Evolutionary conservation across 2,329 filamentous ascomycete species (phyloP).

Genomic region (Apiospora saccharicola): DNA sequence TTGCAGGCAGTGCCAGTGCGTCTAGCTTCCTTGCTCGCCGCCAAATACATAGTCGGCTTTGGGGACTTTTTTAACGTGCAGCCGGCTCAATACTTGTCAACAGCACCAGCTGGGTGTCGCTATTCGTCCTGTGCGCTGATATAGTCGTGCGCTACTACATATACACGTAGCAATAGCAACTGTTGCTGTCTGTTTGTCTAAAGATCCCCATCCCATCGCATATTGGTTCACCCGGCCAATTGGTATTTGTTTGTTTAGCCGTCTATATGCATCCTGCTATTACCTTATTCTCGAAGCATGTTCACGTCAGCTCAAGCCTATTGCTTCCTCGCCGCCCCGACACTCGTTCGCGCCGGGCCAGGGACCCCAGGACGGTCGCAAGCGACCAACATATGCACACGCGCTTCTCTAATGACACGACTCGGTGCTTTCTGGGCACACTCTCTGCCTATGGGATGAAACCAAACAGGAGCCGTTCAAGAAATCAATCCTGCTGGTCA

Average conservation of each 20-base stretch:
- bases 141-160: not conserved
- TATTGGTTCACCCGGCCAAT: slow-evolving; percentile 4
- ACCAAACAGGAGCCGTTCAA: slow-evolving; percentile 19
- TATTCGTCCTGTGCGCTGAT: slow-evolving; percentile 16
- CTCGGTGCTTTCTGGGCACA: slow-evolving; percentile 5
- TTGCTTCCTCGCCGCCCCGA: not conserved
- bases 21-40: not conserved
- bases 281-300: not conserved
- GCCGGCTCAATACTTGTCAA: slow-evolving; percentile 9
- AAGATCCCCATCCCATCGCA: not conserved
- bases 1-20: slow-evolving; percentile 15
- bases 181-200: not conserved
- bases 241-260: slow-evolving; percentile 7
- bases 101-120: slow-evolving; percentile 1
- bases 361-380: slow-evolving; percentile 15
- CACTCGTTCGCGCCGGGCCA: slow-evolving; percentile 16
- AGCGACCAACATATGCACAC: slow-evolving; percentile 1
- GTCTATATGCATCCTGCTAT: slow-evolving; percentile 8
- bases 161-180: slow-evolving; percentile 1
- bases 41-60: not conserved
- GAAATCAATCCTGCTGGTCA: slow-evolving; percentile 8
- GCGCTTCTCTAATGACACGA: slow-evolving; percentile 8
- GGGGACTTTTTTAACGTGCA: not conserved
- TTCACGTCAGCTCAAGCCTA: slow-evolving; percentile 13
- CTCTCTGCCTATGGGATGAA: not conserved